Percentiles rank a stretch among this genome's conserved stretches.
These are phyloP conservation scores for Penstemon newberryi DNA, from an alignment of 257 asterid genomes.

Conservation along the genomic window DNA sequence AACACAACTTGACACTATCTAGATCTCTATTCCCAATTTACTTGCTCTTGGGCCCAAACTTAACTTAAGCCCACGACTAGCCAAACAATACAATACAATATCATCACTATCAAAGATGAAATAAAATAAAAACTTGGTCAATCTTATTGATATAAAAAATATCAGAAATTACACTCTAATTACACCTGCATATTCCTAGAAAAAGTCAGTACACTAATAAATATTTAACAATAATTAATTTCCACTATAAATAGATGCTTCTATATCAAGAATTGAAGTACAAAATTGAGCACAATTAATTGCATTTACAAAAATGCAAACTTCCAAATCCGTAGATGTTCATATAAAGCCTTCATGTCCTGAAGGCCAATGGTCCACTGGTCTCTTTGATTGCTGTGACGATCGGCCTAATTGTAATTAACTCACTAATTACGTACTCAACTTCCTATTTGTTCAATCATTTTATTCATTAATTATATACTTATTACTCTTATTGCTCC, in stretches of 20 bases:
- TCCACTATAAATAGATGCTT: slow-evolving; percentile 20
- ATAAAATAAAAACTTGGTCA: too few relatives aligned
- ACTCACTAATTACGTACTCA: neutral
- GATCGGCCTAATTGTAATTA: slow-evolving; percentile 35
- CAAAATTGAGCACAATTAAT: neutral
- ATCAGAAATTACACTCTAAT: too few relatives aligned
- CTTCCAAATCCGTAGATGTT: neutral
- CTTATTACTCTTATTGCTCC: neutral
- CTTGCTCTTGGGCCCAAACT: too few relatives aligned
- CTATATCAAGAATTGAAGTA: neutral
- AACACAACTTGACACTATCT: too few relatives aligned
- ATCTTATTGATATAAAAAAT: too few relatives aligned
- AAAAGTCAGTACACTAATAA: too few relatives aligned
- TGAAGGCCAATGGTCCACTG: slow-evolving; percentile 43
- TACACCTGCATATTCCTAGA: too few relatives aligned
- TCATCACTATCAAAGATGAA: too few relatives aligned
- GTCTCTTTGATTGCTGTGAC: slow-evolving; percentile 30
- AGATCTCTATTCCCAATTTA: too few relatives aligned
- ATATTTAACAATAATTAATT: neutral
- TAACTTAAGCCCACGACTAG: too few relatives aligned
- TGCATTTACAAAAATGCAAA: slow-evolving; percentile 13
- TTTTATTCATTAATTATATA: neutral
- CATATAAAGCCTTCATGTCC: slow-evolving; percentile 15
- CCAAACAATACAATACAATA: too few relatives aligned
- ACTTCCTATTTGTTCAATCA: neutral